These are phyloP conservation scores for Fragilariopsis cylindrus DNA, from an alignment of 108 stramenopile species.

Conservation along the genomic window DNA sequence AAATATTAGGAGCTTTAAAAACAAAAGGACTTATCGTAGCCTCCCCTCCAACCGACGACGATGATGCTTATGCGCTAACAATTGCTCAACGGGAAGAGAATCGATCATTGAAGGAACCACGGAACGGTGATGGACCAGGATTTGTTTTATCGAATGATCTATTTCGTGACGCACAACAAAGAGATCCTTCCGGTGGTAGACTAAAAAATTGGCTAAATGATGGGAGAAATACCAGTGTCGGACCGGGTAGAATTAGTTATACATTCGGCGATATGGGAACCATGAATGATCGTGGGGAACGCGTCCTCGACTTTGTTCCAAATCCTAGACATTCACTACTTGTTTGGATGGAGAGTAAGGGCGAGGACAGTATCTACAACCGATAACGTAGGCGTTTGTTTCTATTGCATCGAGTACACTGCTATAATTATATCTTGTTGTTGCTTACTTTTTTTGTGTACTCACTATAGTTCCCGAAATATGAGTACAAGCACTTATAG, in stretches of 20 bases:
- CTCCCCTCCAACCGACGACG: constrained; percentile 80
- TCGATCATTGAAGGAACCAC: constrained; percentile 33
- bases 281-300: constrained; percentile 59
- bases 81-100: constrained; percentile 71
- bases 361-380: background rate
- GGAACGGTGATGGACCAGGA: constrained; percentile 55
- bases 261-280: constrained; percentile 78
- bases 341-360: constrained; percentile 51
- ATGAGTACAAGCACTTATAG: no score
- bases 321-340: constrained; percentile 78
- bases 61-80: constrained; percentile 79
- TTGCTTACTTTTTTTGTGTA: background rate
- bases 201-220: constrained; percentile 46
- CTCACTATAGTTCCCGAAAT: background rate
- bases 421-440: background rate
- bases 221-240: constrained; percentile 31
- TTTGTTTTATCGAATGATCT: constrained; percentile 79
- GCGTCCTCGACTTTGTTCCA: constrained; percentile 71
- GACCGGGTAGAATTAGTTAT: constrained; percentile 71
- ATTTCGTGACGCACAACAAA: constrained; percentile 77
- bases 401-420: background rate
- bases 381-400: background rate
- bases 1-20: constrained; percentile 54
- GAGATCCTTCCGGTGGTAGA: constrained; percentile 43
- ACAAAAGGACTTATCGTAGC: constrained; percentile 58